These are phyloP conservation scores for Globisporangium mamillatum DNA, from an alignment of 352 stramenopile species.

Conservation along the genomic window DNA sequence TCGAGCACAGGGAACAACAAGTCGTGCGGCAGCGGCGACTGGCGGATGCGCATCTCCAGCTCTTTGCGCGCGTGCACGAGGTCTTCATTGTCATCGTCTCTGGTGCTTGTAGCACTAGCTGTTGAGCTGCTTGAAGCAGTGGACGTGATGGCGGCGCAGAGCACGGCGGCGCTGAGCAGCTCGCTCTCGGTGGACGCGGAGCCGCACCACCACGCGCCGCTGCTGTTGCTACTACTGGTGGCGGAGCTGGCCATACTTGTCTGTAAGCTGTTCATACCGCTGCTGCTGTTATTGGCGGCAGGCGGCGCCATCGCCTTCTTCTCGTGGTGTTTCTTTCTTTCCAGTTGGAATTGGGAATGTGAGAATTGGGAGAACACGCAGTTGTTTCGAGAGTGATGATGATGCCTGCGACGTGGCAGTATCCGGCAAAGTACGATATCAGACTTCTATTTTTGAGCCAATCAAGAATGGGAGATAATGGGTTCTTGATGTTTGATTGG, in stretches of 20 bases:
- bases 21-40: constrained; percentile 65
- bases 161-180: constrained; percentile 66
- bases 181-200: constrained; percentile 60
- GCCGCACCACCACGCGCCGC: constrained; percentile 48
- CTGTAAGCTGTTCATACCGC: constrained; percentile 3
- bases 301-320: constrained; percentile 3
- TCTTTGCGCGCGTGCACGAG: constrained; percentile 23
- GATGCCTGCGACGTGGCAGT: background rate
- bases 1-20: constrained; percentile 52
- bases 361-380: background rate
- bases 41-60: constrained; percentile 54
- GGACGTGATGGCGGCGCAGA: constrained; percentile 58
- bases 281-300: background rate
- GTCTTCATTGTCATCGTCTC: constrained; percentile 10
- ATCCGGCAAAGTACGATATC: background rate
- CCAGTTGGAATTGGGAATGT: background rate
- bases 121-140: constrained; percentile 5
- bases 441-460: background rate
- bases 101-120: constrained; percentile 20
- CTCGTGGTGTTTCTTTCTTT: background rate
- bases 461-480: background rate
- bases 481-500: no score
- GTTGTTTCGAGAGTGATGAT: background rate
- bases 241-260: background rate
- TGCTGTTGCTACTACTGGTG: constrained; percentile 11